Evolutionary conservation across 2,329 filamentous ascomycete genomes (phyloP).

Genomic region (Didymella keratinophila): DNA sequence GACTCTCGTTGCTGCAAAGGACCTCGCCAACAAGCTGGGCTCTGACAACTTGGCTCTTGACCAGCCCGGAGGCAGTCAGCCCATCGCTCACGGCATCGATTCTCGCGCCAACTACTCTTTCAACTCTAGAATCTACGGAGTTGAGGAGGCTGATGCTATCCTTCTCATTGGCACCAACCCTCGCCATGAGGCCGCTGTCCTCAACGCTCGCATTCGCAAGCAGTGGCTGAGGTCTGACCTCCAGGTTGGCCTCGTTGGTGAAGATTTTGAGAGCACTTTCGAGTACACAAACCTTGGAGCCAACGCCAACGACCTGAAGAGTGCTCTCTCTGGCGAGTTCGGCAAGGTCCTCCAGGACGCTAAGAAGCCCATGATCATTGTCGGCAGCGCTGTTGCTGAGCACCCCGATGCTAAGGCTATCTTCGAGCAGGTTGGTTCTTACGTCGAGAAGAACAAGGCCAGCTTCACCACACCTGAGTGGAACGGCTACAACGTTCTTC

Average conservation of each 20-base stretch:
- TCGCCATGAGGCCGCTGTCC: slow-evolving; percentile 89
- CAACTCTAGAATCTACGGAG: slow-evolving; percentile 92
- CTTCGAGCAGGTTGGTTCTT: slow-evolving; percentile 87
- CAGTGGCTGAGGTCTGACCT: slow-evolving; percentile 96
- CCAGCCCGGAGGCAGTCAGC: slow-evolving; percentile 81
- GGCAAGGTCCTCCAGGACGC: slow-evolving; percentile 90
- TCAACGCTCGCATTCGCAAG: slow-evolving; percentile 97
- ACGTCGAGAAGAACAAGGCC: slow-evolving; percentile 90
- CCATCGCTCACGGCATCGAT: slow-evolving; percentile 90
- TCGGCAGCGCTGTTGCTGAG: slow-evolving; percentile 91
- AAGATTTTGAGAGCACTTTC: slow-evolving; percentile 92
- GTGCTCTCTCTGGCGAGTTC: slow-evolving; percentile 83
- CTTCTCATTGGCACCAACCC: slow-evolving; percentile 95
- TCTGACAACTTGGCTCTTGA: slow-evolving; percentile 96
- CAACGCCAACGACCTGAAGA: slow-evolving; percentile 81
- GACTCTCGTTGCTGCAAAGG: slow-evolving; percentile 94
- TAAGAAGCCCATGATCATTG: slow-evolving; percentile 94
- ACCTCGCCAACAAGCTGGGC: slow-evolving; percentile 93
- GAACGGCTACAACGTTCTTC: slow-evolving; percentile 97
- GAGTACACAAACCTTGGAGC: slow-evolving; percentile 90
- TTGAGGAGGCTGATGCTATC: slow-evolving; percentile 92
- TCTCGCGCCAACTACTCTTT: slow-evolving; percentile 94
- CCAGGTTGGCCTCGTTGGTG: slow-evolving; percentile 88
- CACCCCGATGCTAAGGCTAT: slow-evolving; percentile 90
- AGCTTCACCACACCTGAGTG: slow-evolving; percentile 91